Evolutionary conservation across 2,329 filamentous ascomycete species (phyloP), one percentile per base, ranked within the genome.

Genomic region (Cladosporium oxysporum): DNA sequence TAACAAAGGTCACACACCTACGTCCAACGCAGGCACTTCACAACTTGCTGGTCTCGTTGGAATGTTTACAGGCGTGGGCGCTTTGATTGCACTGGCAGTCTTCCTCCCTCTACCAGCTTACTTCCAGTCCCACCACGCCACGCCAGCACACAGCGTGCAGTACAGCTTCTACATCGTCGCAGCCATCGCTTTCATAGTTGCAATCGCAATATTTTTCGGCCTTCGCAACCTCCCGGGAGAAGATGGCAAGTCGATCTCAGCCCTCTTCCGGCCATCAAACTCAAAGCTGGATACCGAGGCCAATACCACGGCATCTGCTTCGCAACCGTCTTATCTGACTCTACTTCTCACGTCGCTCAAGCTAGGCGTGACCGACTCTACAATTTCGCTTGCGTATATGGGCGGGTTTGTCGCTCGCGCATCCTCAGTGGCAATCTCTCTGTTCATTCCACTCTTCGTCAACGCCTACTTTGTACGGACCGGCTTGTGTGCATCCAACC

Each of bases 361-460:
- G 7, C 84, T 96, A 12, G 93, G 91, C 16, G 87, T 92, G 72
- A 87, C 83, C 10, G 91, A 96, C 75, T 84, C 88, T 11, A 87
- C 90, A 71, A 96, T 99, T 68, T 89, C 88, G 21, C 84, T 98
- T 0, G 94, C 91, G 31, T 99, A 98, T 74, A 81, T 98, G 0
- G 95, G 94, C 68, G 95, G 95, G 1, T 97, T 98, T 73, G 94
- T 99, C 2, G 94, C 93, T 11, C 88, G 95, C 65, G 93, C 95
- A 8, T 97, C 93, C 0, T 97, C 93, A 0, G 95, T 99, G 5
- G 94, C 91, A 62, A 96, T 99, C 70, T 96, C 92, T 0, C 86
- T 98, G 6, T 99, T 98, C 79, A 91, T 99, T 63, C 95, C 95
- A 0, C 85, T 99, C 1, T 96, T 91, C 75, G 88, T 97, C 72